Evolutionary conservation across 495 filamentous ascomycete species (phyloP), one percentile per base, ranked within the genome.

Genomic region (Cercophora scortea): DNA sequence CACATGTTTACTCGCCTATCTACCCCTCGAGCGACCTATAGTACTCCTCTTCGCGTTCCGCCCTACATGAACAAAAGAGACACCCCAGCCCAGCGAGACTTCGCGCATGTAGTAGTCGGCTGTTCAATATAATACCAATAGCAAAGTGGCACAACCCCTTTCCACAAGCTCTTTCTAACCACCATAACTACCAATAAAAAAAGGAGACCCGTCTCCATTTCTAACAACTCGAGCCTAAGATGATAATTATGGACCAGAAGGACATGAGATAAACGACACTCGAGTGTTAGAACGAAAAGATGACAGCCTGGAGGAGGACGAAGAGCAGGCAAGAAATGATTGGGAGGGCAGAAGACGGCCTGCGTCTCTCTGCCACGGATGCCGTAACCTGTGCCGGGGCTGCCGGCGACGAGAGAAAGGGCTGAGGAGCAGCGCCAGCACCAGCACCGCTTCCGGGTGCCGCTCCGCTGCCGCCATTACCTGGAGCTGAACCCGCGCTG

Each of bases 381-480:
- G 19, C 48, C 2, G 58, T 61, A 9, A 61, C 51, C 38, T 61
- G 58, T 50, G 58, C 51, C 42, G 58, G 58, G 15, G 44, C 41
- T 7, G 19, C 35, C 15, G 51, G 32, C 25, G 25, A 25, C 25
- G 25, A 25, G 2, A 25, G 25, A 25, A 25, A 25, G 25, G 25
- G 25, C 25, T 25, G 25, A 25, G 25, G 25, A 10, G 48, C 17
- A 50, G 51, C 11, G 5, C n/a, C 39, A 32, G 45, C 32, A 11
- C 18, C 51, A 49, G 34, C 54, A 19, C 57, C 53, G 45, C 36
- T 56, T 8, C 49, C 49, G 32, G 47, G 45, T 38, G 52, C 56
- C 10, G 43, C 18, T 55, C 56, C 54, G 10, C 51, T 35, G 18
- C 46, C 55, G 8, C 51, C 51, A 33, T 35, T 53, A 8, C 36